Evolutionary conservation across 768 basidiomycete species (phyloP), one percentile per base, ranked within the genome.

Genomic region (Hericium coralloides): DNA sequence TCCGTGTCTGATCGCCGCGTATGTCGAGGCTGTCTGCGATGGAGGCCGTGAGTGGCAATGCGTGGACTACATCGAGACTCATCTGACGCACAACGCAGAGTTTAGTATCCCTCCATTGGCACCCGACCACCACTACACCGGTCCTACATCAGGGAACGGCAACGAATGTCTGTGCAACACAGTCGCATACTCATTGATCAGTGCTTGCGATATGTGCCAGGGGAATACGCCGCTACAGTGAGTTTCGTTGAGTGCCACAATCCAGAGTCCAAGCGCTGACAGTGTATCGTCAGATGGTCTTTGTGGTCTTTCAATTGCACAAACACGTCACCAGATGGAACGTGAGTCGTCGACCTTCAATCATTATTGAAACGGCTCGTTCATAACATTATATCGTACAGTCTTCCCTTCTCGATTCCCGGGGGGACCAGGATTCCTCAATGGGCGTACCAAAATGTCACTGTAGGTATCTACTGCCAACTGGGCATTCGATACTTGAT

Each of bases 361-460:
- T 48, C 22, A 38, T 7, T 5, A 12, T 23, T 23, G n/a, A 26
- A 17, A n/a, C 38, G 6, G 31, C 31, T 31, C 31, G 31, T 14
- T 25, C 52, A 52, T 25, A 31, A 31, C 6, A 52, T 43, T 38
- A 12, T 54, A 22, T n/a, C 7, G 15, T 37, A 12, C n/a, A 61
- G 59, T 26, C 59, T 55, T 55, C 53, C 61, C 0, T 1, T 57
- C 3, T 25, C 53, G 9, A 74, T 83, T 49, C 81, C 80, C 14
- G 12, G 62, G 12, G 68, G 59, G n/a, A 75, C 74, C 3, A 64
- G 60, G 10, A 73, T 83, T 6, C 81, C 80, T 5, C 66, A 73
- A 43, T 83, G 76, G 65, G 80, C 81, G 0, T 83, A 77, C 60
- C 65, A 73, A 17, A 66, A 79, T 64, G 70, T 78, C 41, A 63